A percentile compares a stretch with the other conserved stretches of the same genome.
These are phyloP conservation scores for Oemleria cerasiformis DNA, from an alignment of 306 rosid genomes.

Conservation along the genomic window DNA sequence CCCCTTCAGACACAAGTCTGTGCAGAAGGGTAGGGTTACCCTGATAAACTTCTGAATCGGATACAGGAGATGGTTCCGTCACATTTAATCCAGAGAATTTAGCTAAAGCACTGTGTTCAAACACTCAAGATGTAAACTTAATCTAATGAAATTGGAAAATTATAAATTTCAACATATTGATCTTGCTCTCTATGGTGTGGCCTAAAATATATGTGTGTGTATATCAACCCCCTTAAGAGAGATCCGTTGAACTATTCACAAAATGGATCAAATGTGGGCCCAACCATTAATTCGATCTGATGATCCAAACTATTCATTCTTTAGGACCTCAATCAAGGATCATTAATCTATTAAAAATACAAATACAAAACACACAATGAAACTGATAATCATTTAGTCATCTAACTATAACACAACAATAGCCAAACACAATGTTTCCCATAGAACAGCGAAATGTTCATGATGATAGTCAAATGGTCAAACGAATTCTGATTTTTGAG, in stretches of 20 bases:
- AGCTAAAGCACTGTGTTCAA: constrained; percentile 55
- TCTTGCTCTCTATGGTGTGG: constrained; percentile 16
- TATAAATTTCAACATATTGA: constrained; percentile 16
- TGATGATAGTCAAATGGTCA: background rate
- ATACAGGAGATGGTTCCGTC: constrained; percentile 52
- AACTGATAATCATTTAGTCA: background rate
- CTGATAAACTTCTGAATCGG: constrained; percentile 57
- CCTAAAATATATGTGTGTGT: too few relatives aligned
- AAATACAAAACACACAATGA: background rate
- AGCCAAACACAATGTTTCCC: background rate
- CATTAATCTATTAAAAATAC: background rate
- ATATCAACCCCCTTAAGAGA: background rate
- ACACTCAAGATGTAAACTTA: constrained; percentile 28
- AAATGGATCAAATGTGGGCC: background rate
- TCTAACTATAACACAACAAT: background rate
- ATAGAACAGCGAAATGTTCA: background rate
- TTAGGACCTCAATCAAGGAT: background rate
- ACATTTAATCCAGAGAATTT: constrained; percentile 60
- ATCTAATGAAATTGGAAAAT: constrained; percentile 13
- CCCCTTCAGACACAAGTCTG: constrained; percentile 85
- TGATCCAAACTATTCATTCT: background rate
- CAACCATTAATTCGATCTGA: background rate
- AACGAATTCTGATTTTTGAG: background rate
- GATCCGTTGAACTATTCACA: background rate
- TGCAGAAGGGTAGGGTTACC: constrained; percentile 62